Evolutionary conservation across 1,284 basidiomycete genomes (phyloP), one percentile per base, ranked within the genome.

Genomic region (Vanrija sp.): DNA sequence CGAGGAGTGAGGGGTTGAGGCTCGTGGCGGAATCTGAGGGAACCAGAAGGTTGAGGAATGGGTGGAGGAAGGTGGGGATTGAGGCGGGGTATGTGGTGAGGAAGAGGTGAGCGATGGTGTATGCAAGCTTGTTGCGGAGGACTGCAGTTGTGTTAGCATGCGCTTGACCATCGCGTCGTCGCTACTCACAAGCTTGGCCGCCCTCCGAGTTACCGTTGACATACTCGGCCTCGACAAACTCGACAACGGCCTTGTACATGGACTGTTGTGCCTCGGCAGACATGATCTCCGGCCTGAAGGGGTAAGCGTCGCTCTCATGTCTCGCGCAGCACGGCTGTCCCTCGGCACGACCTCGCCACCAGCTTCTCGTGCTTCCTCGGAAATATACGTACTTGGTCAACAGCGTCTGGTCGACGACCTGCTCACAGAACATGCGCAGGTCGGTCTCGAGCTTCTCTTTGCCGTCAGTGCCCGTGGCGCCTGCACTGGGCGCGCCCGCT

Each of bases 71-170:
- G 20, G 67, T 64, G 16, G 73, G 68, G n/a, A 75, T 63, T 48
- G 56, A 65, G 22, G 58, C 49, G 10, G 74, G 69, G 55, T 72
- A 75, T 15, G 88, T 86, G 78, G 87, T 87, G 47, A 98, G 82
- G 78, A 98, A 95, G 74, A 98, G 85, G 53, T 97, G 83, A 0
- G 95, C 88, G 45, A 98, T 81, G n/a, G 93, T 95, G 78, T 97
- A 94, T 16, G 93, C 91, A 73, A 98, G 89, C 77, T 98, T 98
- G 82, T 99, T 99, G 69, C 93, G 71, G 16, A 75, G 55, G 65
- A 72, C 70, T 76, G 57, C 35, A 23, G 20, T 19, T 45, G n/a
- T 9, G 47, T 51, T 35, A 45, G 49, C 10, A 14, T 15, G 31
- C 31, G 15, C 7, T 15, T 22, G 7, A 14, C 19, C 43, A 36